These are phyloP conservation scores for Clavispora vitiphila DNA, from an alignment of 805 yeast species.

Conservation along the genomic window DNA sequence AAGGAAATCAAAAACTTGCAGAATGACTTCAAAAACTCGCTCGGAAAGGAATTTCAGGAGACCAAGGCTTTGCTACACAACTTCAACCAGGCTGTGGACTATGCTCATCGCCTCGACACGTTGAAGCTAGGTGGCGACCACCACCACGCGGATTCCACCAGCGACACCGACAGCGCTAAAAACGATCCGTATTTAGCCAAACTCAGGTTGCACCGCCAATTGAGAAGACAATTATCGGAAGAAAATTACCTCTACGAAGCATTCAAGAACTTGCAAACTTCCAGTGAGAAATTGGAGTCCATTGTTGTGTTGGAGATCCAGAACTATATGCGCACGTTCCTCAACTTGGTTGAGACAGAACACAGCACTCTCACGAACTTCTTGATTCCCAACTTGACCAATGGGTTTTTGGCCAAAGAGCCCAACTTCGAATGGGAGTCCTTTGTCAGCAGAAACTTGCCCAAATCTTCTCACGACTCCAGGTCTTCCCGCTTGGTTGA, in stretches of 20 bases:
- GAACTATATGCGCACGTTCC: conserved; percentile 68
- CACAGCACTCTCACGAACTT: conserved; percentile 66
- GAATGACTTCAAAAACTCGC: conserved; percentile 78
- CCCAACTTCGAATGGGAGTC: conserved; percentile 86
- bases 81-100: conserved; percentile 60
- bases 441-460: conserved; percentile 64
- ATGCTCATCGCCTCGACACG: conserved; percentile 42
- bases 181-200: conserved; percentile 83
- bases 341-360: conserved; percentile 66
- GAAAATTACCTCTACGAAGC: conserved; percentile 89
- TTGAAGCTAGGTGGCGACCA: conserved; percentile 8
- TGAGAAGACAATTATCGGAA: conserved; percentile 72
- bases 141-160: conserved; percentile 9
- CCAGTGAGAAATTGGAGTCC: conserved; percentile 81
- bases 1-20: conserved; percentile 80
- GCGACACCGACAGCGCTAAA: conserved; percentile 30
- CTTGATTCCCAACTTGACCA: conserved; percentile 53
- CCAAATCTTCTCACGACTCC: conserved; percentile 23
- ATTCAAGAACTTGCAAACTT: conserved; percentile 74
- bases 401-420: conserved; percentile 63
- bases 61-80: conserved; percentile 37
- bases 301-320: conserved; percentile 86
- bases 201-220: conserved; percentile 65
- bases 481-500: conserved; percentile 34
- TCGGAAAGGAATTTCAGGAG: conserved; percentile 51